A percentile compares a stretch with the other conserved stretches of the same genome.
phyloP scores from a whole-genome alignment of 2,329 filamentous ascomycete genomes.

The Anisogramma anomala region DNA sequence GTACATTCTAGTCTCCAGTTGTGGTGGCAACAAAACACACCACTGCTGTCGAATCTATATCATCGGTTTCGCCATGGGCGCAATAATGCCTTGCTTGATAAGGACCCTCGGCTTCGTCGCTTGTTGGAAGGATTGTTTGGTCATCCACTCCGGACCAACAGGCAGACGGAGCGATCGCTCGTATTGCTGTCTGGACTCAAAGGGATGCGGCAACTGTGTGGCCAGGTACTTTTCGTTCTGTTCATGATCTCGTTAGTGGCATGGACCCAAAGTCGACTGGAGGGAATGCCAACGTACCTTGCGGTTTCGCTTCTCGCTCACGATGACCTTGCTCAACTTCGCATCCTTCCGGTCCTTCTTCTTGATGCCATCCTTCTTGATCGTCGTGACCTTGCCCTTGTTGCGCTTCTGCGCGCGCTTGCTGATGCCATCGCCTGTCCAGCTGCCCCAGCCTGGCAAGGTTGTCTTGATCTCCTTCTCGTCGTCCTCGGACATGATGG shows the following conservation, averaged over 20 bases:
- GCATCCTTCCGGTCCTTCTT: constrained; percentile 68
- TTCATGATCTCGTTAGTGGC: not conserved
- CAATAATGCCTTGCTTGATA: constrained; percentile 82
- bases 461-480: constrained; percentile 73
- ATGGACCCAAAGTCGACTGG: constrained; percentile 12
- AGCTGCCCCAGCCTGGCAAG: constrained; percentile 89
- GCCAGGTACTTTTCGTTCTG: constrained; percentile 82
- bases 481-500: constrained; percentile 61
- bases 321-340: constrained; percentile 73
- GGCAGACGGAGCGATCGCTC: constrained; percentile 78
- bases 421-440: constrained; percentile 75
- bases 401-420: constrained; percentile 55
- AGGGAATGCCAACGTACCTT: constrained; percentile 46
- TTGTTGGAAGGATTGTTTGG: constrained; percentile 89
- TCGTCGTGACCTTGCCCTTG: constrained; percentile 50
- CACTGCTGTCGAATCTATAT: constrained; percentile 9
- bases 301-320: constrained; percentile 81
- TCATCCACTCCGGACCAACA: constrained; percentile 88
- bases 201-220: constrained; percentile 73
- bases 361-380: constrained; percentile 57
- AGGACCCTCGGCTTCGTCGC: constrained; percentile 80
- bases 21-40: not conserved
- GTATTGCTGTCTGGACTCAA: constrained; percentile 79
- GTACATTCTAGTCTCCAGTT: not conserved
- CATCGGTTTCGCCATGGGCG: constrained; percentile 70